Conservation (phyloP, 2,329 filamentous ascomycete species). For the Coniella vitis region DNA sequence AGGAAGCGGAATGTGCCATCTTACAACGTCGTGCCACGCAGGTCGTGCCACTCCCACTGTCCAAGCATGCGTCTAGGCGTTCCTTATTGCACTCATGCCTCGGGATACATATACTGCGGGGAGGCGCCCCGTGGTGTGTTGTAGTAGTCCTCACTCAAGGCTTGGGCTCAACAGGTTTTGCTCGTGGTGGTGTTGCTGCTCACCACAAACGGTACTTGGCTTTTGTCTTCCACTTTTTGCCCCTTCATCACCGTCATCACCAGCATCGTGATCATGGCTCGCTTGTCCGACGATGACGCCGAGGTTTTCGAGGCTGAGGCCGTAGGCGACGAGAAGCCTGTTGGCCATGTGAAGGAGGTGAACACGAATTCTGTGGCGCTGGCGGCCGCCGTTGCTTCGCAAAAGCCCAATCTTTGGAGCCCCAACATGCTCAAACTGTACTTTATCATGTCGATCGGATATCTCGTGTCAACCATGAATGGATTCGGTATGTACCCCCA, state of each 20-base stretch:
- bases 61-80: no score
- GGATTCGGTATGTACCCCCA: constrained; percentile 34
- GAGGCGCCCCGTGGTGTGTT: no score
- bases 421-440: constrained; percentile 30
- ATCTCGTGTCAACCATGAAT: constrained; percentile 44
- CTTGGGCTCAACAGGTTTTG: no score
- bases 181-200: not conserved
- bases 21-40: no score
- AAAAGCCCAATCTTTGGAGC: constrained; percentile 29
- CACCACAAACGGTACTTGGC: not conserved
- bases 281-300: not conserved
- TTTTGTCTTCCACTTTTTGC: no score
- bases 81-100: no score
- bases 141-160: no score
- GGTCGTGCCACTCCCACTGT: no score
- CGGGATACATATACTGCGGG: no score
- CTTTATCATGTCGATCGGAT: constrained; percentile 32
- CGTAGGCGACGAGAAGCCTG: constrained; percentile 19
- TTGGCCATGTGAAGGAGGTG: constrained; percentile 25
- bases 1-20: no score
- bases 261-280: not conserved
- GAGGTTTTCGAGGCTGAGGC: constrained; percentile 9
- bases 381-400: constrained; percentile 27
- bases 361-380: constrained; percentile 31
- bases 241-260: no score